Conservation (phyloP, 371 early-diverging fungal genomes). For the Basidiobolus meristosporus region DNA sequence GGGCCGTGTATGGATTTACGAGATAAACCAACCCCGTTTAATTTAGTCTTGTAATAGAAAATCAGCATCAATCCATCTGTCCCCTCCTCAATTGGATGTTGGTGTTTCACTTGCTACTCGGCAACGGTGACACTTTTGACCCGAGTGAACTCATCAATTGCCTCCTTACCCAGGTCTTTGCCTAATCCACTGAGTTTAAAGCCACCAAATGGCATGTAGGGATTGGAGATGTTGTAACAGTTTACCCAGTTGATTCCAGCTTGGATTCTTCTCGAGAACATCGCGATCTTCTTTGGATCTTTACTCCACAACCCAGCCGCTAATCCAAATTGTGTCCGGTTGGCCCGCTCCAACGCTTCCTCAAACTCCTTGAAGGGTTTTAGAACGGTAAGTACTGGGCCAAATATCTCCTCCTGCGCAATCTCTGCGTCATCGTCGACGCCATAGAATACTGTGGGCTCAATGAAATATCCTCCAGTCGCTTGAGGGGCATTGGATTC, state of each 20-base stretch:
- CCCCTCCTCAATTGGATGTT: too few relatives aligned
- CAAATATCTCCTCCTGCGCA: constrained; percentile 79
- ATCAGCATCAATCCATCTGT: too few relatives aligned
- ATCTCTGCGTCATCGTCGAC: constrained; percentile 41
- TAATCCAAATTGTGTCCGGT: constrained; percentile 60
- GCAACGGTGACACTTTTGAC: too few relatives aligned
- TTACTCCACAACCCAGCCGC: constrained; percentile 69
- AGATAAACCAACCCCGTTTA: too few relatives aligned
- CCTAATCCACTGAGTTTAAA: constrained; percentile 73
- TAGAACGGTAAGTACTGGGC: constrained; percentile 67
- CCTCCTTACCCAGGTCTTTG: constrained; percentile 54
- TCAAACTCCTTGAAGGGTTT: constrained; percentile 50
- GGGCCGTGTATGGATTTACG: too few relatives aligned
- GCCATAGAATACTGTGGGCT: constrained; percentile 58
- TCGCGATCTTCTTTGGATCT: constrained; percentile 36
- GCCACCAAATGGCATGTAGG: constrained; percentile 71
- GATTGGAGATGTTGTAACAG: constrained; percentile 30
- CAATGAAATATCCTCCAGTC: constrained; percentile 50
- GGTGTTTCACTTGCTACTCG: too few relatives aligned
- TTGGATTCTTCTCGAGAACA: constrained; percentile 34
- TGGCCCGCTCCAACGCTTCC: constrained; percentile 58
- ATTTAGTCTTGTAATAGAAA: too few relatives aligned
- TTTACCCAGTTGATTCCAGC: constrained; percentile 74
- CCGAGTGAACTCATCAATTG: constrained; percentile 45
- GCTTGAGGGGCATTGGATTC: constrained; percentile 20